Evolutionary conservation across 2,329 filamentous ascomycete species (phyloP).

Genomic region (Fusarium transvaalense): DNA sequence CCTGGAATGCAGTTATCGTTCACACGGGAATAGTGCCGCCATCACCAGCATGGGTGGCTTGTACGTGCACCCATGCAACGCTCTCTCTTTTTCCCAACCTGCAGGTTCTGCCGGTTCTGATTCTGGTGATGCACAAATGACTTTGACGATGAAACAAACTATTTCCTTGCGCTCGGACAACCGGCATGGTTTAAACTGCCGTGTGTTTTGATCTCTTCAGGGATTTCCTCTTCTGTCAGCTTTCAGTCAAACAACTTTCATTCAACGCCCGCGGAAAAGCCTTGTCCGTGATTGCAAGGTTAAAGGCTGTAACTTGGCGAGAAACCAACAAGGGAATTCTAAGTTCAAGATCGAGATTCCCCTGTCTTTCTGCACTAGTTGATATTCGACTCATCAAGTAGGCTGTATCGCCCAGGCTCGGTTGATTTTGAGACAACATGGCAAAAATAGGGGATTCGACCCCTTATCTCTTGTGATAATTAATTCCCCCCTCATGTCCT

Average conservation of each 20-base stretch:
- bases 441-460: neutral
- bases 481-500: neutral
- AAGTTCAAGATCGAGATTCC: neutral
- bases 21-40: neutral
- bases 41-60: conserved; percentile 7
- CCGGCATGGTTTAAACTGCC: neutral
- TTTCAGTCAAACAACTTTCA: neutral
- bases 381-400: neutral
- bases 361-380: neutral
- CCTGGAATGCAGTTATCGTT: neutral
- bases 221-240: neutral
- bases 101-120: neutral
- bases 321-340: neutral
- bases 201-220: neutral
- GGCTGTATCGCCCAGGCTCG: neutral
- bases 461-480: neutral
- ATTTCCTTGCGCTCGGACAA: neutral
- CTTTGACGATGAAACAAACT: neutral
- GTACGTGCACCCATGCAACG: neutral
- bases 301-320: neutral
- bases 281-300: neutral
- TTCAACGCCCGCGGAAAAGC: neutral
- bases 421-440: neutral
- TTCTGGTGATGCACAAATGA: neutral
- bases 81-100: too few relatives aligned